phyloP scores from a whole-genome alignment of 805 yeast species.

The Saturnispora silvae region DNA sequence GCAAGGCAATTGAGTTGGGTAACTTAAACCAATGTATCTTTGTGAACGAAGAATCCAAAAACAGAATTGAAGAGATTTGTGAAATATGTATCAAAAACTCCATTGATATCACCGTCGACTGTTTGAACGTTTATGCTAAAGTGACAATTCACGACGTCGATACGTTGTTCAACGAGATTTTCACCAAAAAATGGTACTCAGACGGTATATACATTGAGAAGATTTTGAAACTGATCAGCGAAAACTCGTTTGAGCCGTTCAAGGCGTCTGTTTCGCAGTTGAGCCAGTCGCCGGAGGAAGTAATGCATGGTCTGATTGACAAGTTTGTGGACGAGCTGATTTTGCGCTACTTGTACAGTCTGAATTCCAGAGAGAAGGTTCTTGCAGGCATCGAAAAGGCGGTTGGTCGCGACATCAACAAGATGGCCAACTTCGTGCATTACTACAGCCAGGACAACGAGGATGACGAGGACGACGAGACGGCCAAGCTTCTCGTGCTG shows the following conservation, averaged over 20 bases:
- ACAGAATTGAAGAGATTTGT: constrained; percentile 3
- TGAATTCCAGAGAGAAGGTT: constrained; percentile 17
- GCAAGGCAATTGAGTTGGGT: background rate
- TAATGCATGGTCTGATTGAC: constrained; percentile 23
- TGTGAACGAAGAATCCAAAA: background rate
- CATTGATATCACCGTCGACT: constrained; percentile 6
- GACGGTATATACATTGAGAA: constrained; percentile 18
- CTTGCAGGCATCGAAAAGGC: constrained; percentile 31
- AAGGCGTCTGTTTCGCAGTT: constrained; percentile 18
- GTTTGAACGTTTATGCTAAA: constrained; percentile 7
- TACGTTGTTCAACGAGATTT: constrained; percentile 24
- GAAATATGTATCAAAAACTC: constrained; percentile 5
- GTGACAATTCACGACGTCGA: constrained; percentile 8
- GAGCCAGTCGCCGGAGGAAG: constrained; percentile 13
- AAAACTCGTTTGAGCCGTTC: constrained; percentile 21
- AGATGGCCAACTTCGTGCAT: constrained; percentile 40
- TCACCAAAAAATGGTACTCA: constrained; percentile 24
- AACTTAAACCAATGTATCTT: constrained; percentile 3
- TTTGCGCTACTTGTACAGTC: constrained; percentile 24
- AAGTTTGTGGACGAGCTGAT: constrained; percentile 30
- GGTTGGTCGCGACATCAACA: constrained; percentile 51
- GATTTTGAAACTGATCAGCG: constrained; percentile 20
- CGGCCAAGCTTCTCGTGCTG: constrained; percentile 36
- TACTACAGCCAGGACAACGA: no score
- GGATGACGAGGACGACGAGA: constrained; percentile 27